Conservation (phyloP, 306 rosid species). For the Gynostemma pentaphyllum region DNA sequence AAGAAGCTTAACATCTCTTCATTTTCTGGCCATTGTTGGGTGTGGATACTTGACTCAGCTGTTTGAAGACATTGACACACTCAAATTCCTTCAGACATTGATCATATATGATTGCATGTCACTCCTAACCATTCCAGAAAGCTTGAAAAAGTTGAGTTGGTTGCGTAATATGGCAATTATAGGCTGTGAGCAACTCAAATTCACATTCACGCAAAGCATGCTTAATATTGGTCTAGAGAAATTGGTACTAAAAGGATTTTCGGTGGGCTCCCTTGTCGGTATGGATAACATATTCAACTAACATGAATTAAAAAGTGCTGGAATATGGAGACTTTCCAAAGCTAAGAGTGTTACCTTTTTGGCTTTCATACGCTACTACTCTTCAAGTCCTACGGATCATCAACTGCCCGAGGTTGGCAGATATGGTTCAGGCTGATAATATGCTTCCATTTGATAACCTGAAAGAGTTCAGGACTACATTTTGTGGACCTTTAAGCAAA, state of each 20-base stretch:
- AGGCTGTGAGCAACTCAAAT: background rate
- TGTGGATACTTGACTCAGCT: background rate
- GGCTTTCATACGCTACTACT: background rate
- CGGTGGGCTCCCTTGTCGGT: background rate
- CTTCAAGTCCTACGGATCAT: background rate
- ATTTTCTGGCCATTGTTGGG: background rate
- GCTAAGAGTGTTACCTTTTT: background rate
- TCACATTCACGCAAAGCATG: background rate
- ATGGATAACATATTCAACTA: background rate
- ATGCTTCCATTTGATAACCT: background rate
- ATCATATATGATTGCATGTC: background rate
- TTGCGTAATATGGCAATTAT: background rate
- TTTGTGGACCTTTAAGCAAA: background rate
- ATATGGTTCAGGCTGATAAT: background rate
- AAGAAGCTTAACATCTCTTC: slow-evolving; percentile 2
- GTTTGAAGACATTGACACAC: slow-evolving; percentile 1
- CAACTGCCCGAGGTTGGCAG: background rate
- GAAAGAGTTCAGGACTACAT: background rate
- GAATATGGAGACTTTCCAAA: background rate
- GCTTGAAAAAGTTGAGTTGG: background rate
- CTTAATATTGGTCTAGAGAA: background rate
- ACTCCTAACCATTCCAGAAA: background rate
- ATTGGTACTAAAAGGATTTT: background rate
- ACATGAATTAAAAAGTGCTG: background rate
- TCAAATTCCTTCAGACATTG: background rate